Evolutionary conservation across 768 basidiomycete genomes (phyloP), one percentile per base, ranked within the genome.

Genomic region (Mycena galopus): DNA sequence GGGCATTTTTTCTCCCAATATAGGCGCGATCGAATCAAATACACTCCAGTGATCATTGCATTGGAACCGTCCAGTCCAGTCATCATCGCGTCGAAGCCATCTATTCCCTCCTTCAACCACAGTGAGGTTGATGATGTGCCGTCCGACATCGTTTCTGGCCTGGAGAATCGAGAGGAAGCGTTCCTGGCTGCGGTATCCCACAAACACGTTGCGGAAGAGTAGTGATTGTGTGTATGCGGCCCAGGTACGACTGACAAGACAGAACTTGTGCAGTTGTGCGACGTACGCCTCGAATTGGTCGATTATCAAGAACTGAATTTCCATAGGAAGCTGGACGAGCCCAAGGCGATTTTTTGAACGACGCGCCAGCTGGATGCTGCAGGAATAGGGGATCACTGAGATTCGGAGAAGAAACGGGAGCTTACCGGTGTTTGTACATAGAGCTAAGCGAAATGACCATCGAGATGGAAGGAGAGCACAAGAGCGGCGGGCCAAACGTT

Each of bases 181-280:
- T 35, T 66, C 16, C 25, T 44, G 44, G 25, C n/a, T n/a, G n/a
- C n/a, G n/a, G n/a, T n/a, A 35, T 21, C 67, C 62, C 14, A 73
- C 51, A 12, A 5, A 35, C n/a, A 73, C 65, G 19, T 33, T 12
- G 58, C 58, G 63, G 59, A 73, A 73, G 37, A 69, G 59, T 21
- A 69, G 35, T 0, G 64, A 65, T 33, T 73, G 73, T 14, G 53
- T 53, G 42, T 73, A 50, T 10, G 73, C 21, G 8, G 64, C 67
- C 73, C 73, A 73, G n/a, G 64, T 51, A 29, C 67, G 57, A 17
- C 32, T 69, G 25, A 73, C 33, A 17, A 27, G 68, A 25, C 67
- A 69, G 21, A 65, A 23, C 7, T 25, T 12, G 14, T 58, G 72
- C 19, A 73, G 63, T 11, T 27, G 23, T 5, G 42, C 0, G n/a